Evolutionary conservation across 2,329 filamentous ascomycete genomes (phyloP).

Genomic region (Raffaelea ambrosiae): DNA sequence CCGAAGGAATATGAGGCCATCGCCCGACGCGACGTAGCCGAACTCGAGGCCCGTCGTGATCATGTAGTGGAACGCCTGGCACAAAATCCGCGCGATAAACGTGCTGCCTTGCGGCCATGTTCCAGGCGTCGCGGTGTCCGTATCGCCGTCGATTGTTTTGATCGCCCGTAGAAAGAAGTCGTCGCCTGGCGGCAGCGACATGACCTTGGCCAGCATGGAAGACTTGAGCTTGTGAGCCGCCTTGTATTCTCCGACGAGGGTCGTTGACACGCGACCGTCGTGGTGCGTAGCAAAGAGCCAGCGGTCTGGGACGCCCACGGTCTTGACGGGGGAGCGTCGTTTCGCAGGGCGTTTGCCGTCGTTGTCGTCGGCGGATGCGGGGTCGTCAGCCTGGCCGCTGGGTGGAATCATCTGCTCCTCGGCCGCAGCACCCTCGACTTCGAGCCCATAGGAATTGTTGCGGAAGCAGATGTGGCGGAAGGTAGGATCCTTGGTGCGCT

Average conservation of each 20-base stretch:
- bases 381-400: neutral
- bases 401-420: too few relatives aligned
- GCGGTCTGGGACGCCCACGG: neutral
- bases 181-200: neutral
- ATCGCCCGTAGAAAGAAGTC: neutral
- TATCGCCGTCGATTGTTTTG: neutral
- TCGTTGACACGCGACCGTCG: neutral
- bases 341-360: neutral
- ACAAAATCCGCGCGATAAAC: slow-evolving; percentile 1
- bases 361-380: too few relatives aligned
- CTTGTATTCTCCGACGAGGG: slow-evolving; percentile 8
- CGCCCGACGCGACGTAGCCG: slow-evolving; percentile 6
- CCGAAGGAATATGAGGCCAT: slow-evolving; percentile 2
- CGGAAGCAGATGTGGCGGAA: neutral
- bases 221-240: slow-evolving; percentile 6
- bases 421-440: neutral
- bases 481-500: neutral
- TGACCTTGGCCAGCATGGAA: neutral
- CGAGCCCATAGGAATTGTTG: slow-evolving; percentile 2
- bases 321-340: neutral
- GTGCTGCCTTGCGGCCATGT: neutral
- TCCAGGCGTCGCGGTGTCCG: neutral
- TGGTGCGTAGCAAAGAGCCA: neutral
- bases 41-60: slow-evolving; percentile 6
- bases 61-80: slow-evolving; percentile 9